Conservation (phyloP, 1,284 basidiomycete species). For the Tilletia setariae region DNA sequence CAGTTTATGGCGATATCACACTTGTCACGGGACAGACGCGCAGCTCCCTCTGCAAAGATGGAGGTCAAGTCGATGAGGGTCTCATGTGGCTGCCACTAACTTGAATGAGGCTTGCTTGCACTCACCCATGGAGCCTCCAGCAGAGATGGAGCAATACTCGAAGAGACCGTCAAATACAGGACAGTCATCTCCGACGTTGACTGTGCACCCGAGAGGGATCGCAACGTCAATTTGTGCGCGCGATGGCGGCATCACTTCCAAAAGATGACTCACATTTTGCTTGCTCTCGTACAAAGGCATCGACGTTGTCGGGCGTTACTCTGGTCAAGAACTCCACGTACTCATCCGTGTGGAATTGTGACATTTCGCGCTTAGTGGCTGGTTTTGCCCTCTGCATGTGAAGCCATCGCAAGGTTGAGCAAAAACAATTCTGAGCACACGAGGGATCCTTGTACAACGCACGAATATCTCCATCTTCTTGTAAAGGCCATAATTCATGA, state of each 20-base stretch:
- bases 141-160: conserved; percentile 97
- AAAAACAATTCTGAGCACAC: not conserved
- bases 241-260: not conserved
- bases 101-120: conserved; percentile 21
- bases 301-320: conserved; percentile 80
- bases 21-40: conserved; percentile 88
- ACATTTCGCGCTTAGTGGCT: conserved; percentile 96
- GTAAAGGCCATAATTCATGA: conserved; percentile 92
- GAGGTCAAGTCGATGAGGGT: not conserved
- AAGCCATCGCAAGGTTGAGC: conserved; percentile 14
- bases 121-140: conserved; percentile 95
- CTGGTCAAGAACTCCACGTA: conserved; percentile 84
- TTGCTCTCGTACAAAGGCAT: conserved; percentile 86
- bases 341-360: conserved; percentile 89
- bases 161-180: conserved; percentile 97
- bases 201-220: conserved; percentile 41
- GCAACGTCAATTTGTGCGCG: not conserved
- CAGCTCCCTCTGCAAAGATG: conserved; percentile 78
- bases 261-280: conserved; percentile 72
- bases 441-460: conserved; percentile 19
- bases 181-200: conserved; percentile 91
- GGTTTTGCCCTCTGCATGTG: conserved; percentile 75
- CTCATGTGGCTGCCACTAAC: not conserved
- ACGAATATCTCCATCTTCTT: conserved; percentile 58
- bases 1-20: conserved; percentile 99